These are phyloP conservation scores for Mycena galopus DNA, from an alignment of 768 basidiomycete species.

Conservation along the genomic window DNA sequence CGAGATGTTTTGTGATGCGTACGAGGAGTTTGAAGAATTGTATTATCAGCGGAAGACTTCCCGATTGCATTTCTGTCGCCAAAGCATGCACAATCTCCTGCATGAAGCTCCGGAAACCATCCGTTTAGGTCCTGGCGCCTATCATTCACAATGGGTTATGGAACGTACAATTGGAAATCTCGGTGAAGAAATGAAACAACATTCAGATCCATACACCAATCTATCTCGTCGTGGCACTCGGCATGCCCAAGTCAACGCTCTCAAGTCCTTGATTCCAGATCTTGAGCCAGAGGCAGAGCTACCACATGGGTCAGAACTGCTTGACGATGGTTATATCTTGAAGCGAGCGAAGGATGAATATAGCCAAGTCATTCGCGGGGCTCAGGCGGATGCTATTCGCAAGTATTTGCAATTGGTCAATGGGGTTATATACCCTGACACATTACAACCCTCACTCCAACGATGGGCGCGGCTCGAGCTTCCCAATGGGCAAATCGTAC, in stretches of 20 bases:
- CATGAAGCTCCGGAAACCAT: constrained; percentile 3
- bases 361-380: constrained; percentile 8
- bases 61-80: constrained; percentile 19
- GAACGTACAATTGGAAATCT: constrained; percentile 32
- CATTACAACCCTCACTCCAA: not conserved
- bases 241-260: constrained; percentile 28
- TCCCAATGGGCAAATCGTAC: constrained; percentile 42
- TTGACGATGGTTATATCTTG: constrained; percentile 27
- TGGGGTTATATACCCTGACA: not conserved
- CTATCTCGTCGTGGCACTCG: constrained; percentile 7
- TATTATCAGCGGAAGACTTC: constrained; percentile 13
- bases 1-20: not conserved
- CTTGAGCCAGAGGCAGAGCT: constrained; percentile 3
- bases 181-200: constrained; percentile 23
- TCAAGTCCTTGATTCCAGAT: constrained; percentile 29
- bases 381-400: not conserved
- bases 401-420: not conserved
- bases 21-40: constrained; percentile 12
- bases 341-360: constrained; percentile 26
- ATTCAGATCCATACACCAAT: constrained; percentile 14
- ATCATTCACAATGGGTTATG: constrained; percentile 23
- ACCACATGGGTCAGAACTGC: constrained; percentile 15
- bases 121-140: constrained; percentile 8
- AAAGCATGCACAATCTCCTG: constrained; percentile 16
- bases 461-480: constrained; percentile 38